Base-by-base conservation (phyloP, 345 rosid species). In the Erysimum cheiranthoides region DNA sequence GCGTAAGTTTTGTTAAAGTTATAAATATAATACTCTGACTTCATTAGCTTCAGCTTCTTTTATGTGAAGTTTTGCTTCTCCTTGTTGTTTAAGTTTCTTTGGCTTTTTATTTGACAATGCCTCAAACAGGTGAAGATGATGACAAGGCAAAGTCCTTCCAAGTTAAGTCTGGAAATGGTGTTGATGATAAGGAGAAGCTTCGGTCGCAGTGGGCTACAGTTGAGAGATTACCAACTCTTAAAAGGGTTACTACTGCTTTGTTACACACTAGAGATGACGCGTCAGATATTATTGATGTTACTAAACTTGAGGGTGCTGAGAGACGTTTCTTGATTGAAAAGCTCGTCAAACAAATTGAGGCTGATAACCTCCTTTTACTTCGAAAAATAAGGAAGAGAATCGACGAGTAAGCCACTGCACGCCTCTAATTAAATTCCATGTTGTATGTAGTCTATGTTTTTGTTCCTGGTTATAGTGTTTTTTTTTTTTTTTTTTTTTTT, bases 201-300 rank as follows among this genome's bases (percentile, higher is more conserved):
- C 70, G 71, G 18, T 67, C 72, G 47, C 91, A 83, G 58, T 87
- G 91, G 87, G 84, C 78, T 62, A 85, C 68, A 4, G 68, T 89
- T 69, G 87, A 89, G 74, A 89, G 76, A 25, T 61, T 89, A 35
- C 91, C 91, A 8, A 86, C 89, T 12, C 52, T 77, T 38, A 68
- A 78, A 69, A 76, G 93, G 59, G 42, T 74, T 35, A 75, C 77
- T 17, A 84, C 88, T 43, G 82, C 84, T 38, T 36, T 89, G 57
- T 74, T 85, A 35, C 66, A 69, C 40, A 40, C 16, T n/a, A 59
- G 46, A 62, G 79, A 57, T 36, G 73, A 51, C 30, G 36, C 38
- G 14, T 66, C 69, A 42, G 71, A 35, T 39, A 66, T 83, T 11
- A 53, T 72, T 34, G 86, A 89, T 64, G 85, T 89, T 73, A 66